phyloP scores from a whole-genome alignment of 2,329 filamentous ascomycete genomes.

The Cladosporium sp. region DNA sequence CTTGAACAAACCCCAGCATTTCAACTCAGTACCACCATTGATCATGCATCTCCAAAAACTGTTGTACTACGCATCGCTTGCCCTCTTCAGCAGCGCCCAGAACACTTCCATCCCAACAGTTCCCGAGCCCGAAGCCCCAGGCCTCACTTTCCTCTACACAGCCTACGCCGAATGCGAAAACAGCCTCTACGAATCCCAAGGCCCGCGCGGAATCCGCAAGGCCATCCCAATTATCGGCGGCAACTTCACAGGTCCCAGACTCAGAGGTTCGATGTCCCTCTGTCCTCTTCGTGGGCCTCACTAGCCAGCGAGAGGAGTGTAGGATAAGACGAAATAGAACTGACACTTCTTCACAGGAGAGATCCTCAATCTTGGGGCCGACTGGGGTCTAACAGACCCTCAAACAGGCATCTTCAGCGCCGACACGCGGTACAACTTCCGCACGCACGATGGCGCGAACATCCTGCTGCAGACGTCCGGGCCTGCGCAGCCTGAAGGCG shows the following conservation, averaged over 20 bases:
- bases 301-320: neutral
- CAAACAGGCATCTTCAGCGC: conserved; percentile 35
- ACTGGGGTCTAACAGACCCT: conserved; percentile 39
- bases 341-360: conserved; percentile 20
- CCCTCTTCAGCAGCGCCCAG: conserved; percentile 17
- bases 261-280: conserved; percentile 13
- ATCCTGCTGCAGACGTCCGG: conserved; percentile 39
- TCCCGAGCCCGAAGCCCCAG: conserved; percentile 24
- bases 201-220: conserved; percentile 30
- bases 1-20: neutral
- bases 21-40: neutral
- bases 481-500: conserved; percentile 30
- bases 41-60: conserved; percentile 10
- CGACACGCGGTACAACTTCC: conserved; percentile 41
- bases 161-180: conserved; percentile 29
- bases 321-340: neutral
- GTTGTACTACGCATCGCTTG: conserved; percentile 16
- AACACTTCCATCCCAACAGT: conserved; percentile 1
- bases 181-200: conserved; percentile 28
- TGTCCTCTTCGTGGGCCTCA: no score
- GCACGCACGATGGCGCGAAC: conserved; percentile 38
- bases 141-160: conserved; percentile 34
- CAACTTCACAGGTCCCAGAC: conserved; percentile 33
- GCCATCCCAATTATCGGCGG: conserved; percentile 35
- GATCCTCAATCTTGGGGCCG: conserved; percentile 40